Evolutionary conservation across 306 rosid species (phyloP).

Genomic region (Elaeagnus macrophylla): DNA sequence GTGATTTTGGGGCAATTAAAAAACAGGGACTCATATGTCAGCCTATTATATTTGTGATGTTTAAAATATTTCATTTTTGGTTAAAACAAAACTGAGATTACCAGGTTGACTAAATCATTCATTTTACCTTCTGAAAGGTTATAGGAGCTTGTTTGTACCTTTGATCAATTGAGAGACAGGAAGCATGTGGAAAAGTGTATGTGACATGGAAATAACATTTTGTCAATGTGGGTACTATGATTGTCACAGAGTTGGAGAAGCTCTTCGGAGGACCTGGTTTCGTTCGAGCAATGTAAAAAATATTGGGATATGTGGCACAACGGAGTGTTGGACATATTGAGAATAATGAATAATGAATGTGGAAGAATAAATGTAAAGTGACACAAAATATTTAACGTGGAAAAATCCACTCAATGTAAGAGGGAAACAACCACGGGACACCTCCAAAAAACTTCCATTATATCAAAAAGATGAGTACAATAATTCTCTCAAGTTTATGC

Average conservation of each 20-base stretch:
- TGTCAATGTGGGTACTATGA: slow-evolving; percentile 39
- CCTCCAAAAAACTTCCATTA: too few species aligned
- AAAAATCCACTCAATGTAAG: too few species aligned
- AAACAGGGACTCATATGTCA: too few species aligned
- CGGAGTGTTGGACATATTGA: slow-evolving; percentile 35
- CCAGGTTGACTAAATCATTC: not conserved
- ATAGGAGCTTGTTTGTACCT: slow-evolving; percentile 49
- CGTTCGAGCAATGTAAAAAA: slow-evolving; percentile 41
- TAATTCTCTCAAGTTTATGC: too few species aligned
- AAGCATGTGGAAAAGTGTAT: slow-evolving; percentile 60
- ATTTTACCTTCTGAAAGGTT: slow-evolving; percentile 27
- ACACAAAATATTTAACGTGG: too few species aligned
- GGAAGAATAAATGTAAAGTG: too few species aligned
- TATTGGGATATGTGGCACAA: slow-evolving; percentile 34
- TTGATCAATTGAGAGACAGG: slow-evolving; percentile 39
- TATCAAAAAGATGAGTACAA: too few species aligned
- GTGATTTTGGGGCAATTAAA: too few species aligned
- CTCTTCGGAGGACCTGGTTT: slow-evolving; percentile 32
- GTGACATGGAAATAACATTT: slow-evolving; percentile 18
- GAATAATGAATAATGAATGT: too few species aligned
- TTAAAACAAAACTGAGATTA: not conserved
- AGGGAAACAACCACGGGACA: too few species aligned
- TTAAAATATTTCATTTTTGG: not conserved
- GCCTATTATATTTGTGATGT: not conserved
- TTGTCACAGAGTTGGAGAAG: slow-evolving; percentile 23